phyloP scores from a whole-genome alignment of 1,139 yeast genomes.

The Magnusiomyces fungicola region DNA sequence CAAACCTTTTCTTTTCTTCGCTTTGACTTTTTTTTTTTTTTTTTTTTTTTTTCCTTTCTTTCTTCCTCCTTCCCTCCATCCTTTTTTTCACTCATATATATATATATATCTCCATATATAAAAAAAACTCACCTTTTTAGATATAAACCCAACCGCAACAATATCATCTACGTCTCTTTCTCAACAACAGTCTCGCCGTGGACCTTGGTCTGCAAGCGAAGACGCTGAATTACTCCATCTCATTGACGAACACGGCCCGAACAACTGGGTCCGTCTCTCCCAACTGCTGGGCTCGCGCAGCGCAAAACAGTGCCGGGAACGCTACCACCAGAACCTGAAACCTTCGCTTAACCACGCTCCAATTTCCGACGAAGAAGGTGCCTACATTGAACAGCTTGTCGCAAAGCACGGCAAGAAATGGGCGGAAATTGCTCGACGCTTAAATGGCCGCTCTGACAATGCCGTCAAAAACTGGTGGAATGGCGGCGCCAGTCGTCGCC shows the following conservation, averaged over 20 bases:
- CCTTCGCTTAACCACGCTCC: conserved; percentile 79
- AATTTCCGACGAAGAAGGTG: conserved; percentile 79
- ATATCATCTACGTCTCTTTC: neutral
- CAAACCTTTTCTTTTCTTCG: conserved; percentile 1
- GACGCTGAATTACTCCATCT: conserved; percentile 66
- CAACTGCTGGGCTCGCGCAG: conserved; percentile 68
- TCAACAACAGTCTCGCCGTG: conserved; percentile 39
- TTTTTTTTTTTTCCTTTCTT: conserved; percentile 5
- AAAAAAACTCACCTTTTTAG: neutral
- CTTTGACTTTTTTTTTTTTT: conserved; percentile 1
- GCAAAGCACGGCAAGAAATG: conserved; percentile 78
- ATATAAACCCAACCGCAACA: conserved; percentile 7
- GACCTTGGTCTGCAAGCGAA: conserved; percentile 89
- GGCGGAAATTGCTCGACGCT: conserved; percentile 89
- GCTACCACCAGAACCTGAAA: conserved; percentile 87
- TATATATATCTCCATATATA: neutral
- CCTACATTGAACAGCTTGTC: conserved; percentile 69
- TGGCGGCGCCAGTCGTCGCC: conserved; percentile 77
- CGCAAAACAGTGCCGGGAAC: conserved; percentile 87
- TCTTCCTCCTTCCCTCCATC: neutral
- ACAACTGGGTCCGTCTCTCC: conserved; percentile 85
- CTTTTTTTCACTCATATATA: neutral
- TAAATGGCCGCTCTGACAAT: conserved; percentile 81
- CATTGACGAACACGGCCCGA: conserved; percentile 69
- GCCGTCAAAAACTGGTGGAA: conserved; percentile 98